Conservation (phyloP, 805 yeast genomes). For the Candida vartiovaarae region DNA sequence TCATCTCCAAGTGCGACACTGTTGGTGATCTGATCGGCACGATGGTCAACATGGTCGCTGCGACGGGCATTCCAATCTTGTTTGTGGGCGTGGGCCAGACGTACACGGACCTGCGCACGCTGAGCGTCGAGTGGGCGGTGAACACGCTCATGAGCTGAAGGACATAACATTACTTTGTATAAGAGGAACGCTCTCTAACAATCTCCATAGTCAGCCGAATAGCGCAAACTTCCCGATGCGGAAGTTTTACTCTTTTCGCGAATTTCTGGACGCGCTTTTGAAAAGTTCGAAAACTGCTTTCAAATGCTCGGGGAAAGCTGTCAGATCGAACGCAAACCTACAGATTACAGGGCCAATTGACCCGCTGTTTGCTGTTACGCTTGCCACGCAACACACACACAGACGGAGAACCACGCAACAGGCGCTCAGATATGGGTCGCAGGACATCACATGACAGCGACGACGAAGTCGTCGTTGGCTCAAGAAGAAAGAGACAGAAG, state of each 20-base stretch:
- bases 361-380: no score
- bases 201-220: not conserved
- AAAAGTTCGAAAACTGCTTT: no score
- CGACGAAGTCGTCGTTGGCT: slow-evolving; percentile 24
- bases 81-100: slow-evolving; percentile 98
- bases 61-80: slow-evolving; percentile 90
- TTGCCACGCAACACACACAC: not conserved
- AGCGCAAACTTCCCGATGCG: not conserved
- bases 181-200: no score
- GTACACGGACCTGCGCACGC: slow-evolving; percentile 84
- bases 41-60: slow-evolving; percentile 95
- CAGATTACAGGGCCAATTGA: no score
- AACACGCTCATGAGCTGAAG: slow-evolving; percentile 62
- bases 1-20: slow-evolving; percentile 92
- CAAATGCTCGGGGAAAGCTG: no score
- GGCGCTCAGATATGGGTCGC: not conserved
- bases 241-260: no score
- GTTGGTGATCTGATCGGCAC: slow-evolving; percentile 96
- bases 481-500: slow-evolving; percentile 27
- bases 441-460: slow-evolving; percentile 1
- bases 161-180: no score
- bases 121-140: slow-evolving; percentile 91
- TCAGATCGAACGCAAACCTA: no score
- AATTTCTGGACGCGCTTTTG: no score
- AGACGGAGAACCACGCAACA: not conserved